Evolutionary conservation across 2,329 filamentous ascomycete species (phyloP).

Genomic region (Trichoderma atrobrunneum): DNA sequence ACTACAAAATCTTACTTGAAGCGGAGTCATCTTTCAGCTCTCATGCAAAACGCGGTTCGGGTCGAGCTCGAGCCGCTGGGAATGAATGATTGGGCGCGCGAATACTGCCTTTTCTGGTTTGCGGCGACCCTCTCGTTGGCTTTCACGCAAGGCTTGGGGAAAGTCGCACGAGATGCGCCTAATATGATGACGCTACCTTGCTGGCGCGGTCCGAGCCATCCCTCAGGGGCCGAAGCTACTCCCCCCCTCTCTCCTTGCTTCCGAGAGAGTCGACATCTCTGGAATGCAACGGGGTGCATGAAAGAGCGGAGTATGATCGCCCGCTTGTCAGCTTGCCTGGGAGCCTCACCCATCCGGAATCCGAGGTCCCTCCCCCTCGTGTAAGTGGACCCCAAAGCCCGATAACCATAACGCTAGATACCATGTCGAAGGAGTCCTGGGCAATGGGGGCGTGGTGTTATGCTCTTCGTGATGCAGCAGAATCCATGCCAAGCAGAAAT

Average conservation of each 20-base stretch:
- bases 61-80: not conserved
- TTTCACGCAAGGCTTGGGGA: not conserved
- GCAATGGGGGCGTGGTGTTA: not conserved
- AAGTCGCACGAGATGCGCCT: not conserved
- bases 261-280: not conserved
- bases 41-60: not conserved
- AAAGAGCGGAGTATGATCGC: conserved; percentile 10
- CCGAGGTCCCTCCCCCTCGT: not conserved
- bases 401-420: not conserved
- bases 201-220: not conserved
- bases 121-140: not conserved
- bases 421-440: not conserved
- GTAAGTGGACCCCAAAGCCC: not conserved
- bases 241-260: not conserved
- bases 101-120: not conserved
- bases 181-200: not conserved
- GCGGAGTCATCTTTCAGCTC: not conserved
- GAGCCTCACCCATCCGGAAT: conserved; percentile 4
- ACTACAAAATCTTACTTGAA: not conserved
- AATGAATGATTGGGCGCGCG: not conserved
- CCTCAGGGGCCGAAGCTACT: not conserved
- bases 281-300: not conserved
- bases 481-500: not conserved
- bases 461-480: not conserved
- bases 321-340: conserved; percentile 4